phyloP scores from a whole-genome alignment of 768 basidiomycete genomes.

The Amanita thiersii region DNA sequence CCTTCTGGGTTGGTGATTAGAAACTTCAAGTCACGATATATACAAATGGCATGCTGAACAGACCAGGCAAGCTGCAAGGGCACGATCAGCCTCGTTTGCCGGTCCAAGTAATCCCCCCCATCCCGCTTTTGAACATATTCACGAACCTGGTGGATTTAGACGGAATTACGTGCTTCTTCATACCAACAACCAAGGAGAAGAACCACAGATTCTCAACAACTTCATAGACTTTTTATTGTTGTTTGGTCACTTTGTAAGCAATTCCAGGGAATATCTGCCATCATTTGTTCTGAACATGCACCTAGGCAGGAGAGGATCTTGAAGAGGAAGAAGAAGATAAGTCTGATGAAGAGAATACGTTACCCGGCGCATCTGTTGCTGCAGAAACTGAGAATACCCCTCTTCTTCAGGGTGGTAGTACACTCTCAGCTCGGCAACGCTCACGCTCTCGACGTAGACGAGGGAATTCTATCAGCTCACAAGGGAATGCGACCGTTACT shows the following conservation, averaged over 20 bases:
- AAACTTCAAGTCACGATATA: slow-evolving; percentile 60
- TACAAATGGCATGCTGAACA: slow-evolving; percentile 92
- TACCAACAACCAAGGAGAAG: slow-evolving; percentile 57
- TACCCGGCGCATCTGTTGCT: slow-evolving; percentile 7
- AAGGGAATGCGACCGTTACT: slow-evolving; percentile 83
- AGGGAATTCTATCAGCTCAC: slow-evolving; percentile 44
- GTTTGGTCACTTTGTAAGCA: slow-evolving; percentile 91
- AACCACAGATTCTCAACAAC: slow-evolving; percentile 67
- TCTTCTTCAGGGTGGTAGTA: slow-evolving; percentile 31
- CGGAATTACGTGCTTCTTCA: slow-evolving; percentile 77
- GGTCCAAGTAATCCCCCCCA: slow-evolving; percentile 47
- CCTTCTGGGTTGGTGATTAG: slow-evolving; percentile 11
- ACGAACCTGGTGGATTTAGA: slow-evolving; percentile 92
- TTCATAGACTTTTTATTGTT: slow-evolving; percentile 93
- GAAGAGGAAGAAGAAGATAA: slow-evolving; percentile 87
- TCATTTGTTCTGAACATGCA: slow-evolving; percentile 7
- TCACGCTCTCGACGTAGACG: slow-evolving; percentile 48
- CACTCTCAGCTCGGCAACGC: slow-evolving; percentile 19
- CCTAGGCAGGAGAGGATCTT: slow-evolving; percentile 83
- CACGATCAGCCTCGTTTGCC: slow-evolving; percentile 65
- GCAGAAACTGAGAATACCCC: slow-evolving; percentile 44
- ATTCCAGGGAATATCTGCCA: not conserved
- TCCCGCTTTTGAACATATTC: slow-evolving; percentile 87
- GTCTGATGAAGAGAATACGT: slow-evolving; percentile 48
- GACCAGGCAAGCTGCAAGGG: slow-evolving; percentile 47